Percentiles rank a stretch among this genome's conserved stretches.
Conservation (phyloP, 805 yeast genomes). For the Pichia insulana region DNA sequence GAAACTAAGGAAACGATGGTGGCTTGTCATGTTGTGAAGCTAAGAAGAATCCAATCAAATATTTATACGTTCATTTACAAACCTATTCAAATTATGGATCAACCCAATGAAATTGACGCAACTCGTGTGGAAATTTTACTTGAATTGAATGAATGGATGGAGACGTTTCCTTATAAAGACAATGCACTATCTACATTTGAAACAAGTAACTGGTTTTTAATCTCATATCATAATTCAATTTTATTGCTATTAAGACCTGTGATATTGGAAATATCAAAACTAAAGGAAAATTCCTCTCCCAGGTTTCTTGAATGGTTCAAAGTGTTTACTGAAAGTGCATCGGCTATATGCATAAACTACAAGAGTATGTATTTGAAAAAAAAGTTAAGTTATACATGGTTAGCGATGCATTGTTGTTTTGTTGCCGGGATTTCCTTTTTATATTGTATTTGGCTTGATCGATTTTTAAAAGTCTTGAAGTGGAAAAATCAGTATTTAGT, state of each 20-base stretch:
- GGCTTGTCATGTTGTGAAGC: conserved; percentile 25
- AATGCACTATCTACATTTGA: conserved; percentile 24
- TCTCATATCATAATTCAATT: conserved; percentile 29
- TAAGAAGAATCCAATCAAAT: conserved; percentile 28
- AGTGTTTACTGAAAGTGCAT: conserved; percentile 26
- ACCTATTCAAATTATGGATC: conserved; percentile 17
- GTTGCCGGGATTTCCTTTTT: conserved; percentile 26
- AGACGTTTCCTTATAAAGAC: conserved; percentile 23
- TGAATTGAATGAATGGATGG: conserved; percentile 28
- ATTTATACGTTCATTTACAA: conserved; percentile 28
- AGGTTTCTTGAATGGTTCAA: conserved; percentile 27
- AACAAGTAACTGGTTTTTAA: conserved; percentile 26
- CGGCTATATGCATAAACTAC: conserved; percentile 24
- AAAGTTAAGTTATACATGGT: conserved; percentile 25
- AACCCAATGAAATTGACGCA: conserved; percentile 20
- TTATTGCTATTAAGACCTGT: conserved; percentile 25
- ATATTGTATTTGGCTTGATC: conserved; percentile 27
- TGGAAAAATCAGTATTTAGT: conserved; percentile 20
- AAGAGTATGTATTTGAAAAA: conserved; percentile 21
- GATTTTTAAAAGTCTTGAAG: conserved; percentile 17
- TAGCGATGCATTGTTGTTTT: conserved; percentile 26
- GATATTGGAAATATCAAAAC: conserved; percentile 17
- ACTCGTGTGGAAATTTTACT: conserved; percentile 25
- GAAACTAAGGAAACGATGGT: conserved; percentile 18
- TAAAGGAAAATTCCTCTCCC: conserved; percentile 14